Base-by-base conservation (phyloP, 495 filamentous ascomycete genomes). In the Letharia lupina region DNA sequence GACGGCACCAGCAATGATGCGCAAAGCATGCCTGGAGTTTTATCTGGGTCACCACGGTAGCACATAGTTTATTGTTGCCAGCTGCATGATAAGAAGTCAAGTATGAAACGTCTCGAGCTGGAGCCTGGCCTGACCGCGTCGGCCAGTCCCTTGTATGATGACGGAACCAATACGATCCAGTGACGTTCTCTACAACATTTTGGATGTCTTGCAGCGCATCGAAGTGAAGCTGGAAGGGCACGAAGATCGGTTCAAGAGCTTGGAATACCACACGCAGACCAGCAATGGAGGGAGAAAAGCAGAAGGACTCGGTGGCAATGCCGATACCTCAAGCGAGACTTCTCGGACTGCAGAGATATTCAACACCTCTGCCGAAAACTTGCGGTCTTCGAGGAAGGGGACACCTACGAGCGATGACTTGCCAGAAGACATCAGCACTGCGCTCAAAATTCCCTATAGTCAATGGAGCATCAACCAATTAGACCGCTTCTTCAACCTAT, bases 181-280 rank as follows among this genome's bases (percentile, higher is more conserved):
- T 48, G 31, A 65, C 28, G 48, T 68, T 35, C 62, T 72, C 18
- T 52, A 39, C 18, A 52, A 44, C 12, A 72, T 72, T 18, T 50
- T 72, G 9, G 31, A 48, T 13, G 70, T 72, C 3, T 62, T 72
- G 28, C 50, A 72, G 60, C 44, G 63, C 3, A 72, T 72, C 37
- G 70, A 72, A 45, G 45, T 44, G 15, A 72, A 65, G 33, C 45
- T 72, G 41, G 63, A 70, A 16, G 58, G 50, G 23, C 66, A 70
- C 18, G 70, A 72, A 54, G 45, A 62, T 9, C 66, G 68, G 13
- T 66, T 70, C 28, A 60, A 58, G 37, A 57, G 28, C 10, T 48
- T 72, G 28, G 68, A 72, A 58, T 61, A 59, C 50, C 35, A 33
- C 23, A 40, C 63, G n/a, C 56, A 54, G 45, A 45, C 50, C 5